Base-by-base conservation (phyloP, 1,284 basidiomycete species). In the Entoloma clypeatum region DNA sequence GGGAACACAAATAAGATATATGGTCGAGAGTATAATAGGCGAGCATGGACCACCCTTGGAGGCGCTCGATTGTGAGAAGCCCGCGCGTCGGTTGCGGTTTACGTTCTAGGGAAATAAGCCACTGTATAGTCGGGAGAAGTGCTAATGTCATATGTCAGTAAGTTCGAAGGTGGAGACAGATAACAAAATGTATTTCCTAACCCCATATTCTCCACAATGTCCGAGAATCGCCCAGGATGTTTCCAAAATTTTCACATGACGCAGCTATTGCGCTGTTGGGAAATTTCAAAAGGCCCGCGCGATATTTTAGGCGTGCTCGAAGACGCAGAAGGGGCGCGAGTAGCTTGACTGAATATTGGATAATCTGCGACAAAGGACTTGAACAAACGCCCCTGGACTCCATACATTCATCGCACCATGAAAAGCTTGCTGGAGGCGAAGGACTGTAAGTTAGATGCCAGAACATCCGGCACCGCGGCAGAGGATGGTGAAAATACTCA, bases 11-110 rank as follows among this genome's bases (percentile, higher is more conserved):
- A 57, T 86, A 91, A 54, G 75, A 83, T 22, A 86, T 60, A 53
- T 91, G 86, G 55, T 92, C 87, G 38, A 92, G 69, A 1, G 86
- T 87, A 55, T 86, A 92, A 65, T 86, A 92, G 1, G 69, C 73
- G 13, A 92, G 66, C 87, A 92, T 90, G 1, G 83, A 78, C 81
- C 86, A 87, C 13, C 81, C 86, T 58, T 92, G 88, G 7, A 89
- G 65, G 18, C 86, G 79, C 55, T 92, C 86, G 35, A 92, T 85
- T 7, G 76, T 86, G 39, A 80, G 76, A 16, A 87, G 69, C 29
- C 69, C 70, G 7, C 79, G 72, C 3, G 86, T 87, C 2, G 81
- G 78, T 10, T 80, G 79, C 2, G 78, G 79, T 36, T 62, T 75
- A 23, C 79, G 77, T 58, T 89, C 86, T 47, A 89, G 60, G 1